Conservation (phyloP, 805 yeast genomes). For the Schizosaccharomyces pombe region DNA sequence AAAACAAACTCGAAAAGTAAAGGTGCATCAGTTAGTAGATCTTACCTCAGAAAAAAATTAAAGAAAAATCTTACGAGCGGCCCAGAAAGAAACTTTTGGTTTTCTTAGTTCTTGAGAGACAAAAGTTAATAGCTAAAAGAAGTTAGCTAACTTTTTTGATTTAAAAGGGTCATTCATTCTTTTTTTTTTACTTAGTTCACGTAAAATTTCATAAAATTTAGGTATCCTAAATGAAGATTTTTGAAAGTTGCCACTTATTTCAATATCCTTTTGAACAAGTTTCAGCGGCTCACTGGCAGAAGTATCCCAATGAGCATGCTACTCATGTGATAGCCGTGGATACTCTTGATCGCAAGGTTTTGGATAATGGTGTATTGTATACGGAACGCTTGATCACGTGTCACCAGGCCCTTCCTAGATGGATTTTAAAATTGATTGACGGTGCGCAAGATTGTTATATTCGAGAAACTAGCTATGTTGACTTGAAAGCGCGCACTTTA, state of each 20-base stretch:
- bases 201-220: not conserved
- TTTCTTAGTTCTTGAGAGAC: no score
- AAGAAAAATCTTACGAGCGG: no score
- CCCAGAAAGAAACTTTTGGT: no score
- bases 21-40: no score
- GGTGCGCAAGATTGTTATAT: conserved; percentile 53
- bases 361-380: conserved; percentile 29
- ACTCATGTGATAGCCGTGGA: conserved; percentile 89
- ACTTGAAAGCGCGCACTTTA: conserved; percentile 36
- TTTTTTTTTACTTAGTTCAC: not conserved
- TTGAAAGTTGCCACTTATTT: conserved; percentile 44
- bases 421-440: conserved; percentile 57
- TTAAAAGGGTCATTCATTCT: not conserved
- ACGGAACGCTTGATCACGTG: conserved; percentile 80
- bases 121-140: no score
- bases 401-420: conserved; percentile 61
- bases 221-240: conserved; percentile 41
- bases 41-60: no score
- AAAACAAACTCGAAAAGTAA: no score
- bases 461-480: conserved; percentile 72
- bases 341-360: conserved; percentile 48
- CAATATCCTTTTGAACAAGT: conserved; percentile 53
- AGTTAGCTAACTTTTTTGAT: no score
- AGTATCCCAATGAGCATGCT: conserved; percentile 84
- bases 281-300: conserved; percentile 80